Evolutionary conservation across 2,329 filamentous ascomycete species (phyloP), one percentile per base, ranked within the genome.

Genomic region (Cryphonectria naterciae): DNA sequence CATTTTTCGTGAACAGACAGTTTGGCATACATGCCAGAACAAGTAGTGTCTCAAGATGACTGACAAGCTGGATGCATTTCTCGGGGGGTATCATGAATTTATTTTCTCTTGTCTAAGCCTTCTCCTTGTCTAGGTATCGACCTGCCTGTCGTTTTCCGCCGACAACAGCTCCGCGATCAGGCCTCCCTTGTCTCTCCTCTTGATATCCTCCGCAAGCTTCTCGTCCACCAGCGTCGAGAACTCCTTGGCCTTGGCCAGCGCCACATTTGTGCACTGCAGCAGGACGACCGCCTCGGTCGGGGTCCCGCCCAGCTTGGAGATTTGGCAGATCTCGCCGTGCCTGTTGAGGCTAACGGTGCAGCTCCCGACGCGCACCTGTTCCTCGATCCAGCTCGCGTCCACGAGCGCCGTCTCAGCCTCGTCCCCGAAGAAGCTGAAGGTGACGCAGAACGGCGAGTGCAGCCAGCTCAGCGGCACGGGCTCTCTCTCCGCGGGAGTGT

Each of bases 381-480:
- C 93, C 82, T 96, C 93, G 54, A 93, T 80, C 79, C 89, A 84
- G 60, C 86, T 92, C 2, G 92, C 87, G 80, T 96, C 93, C n/a
- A 93, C 79, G 68, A 95, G 77, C 60, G 93, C 87, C 19, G 91
- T 86, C 75, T 92, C 91, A 6, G 90, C 93, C 49, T 91, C 89
- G 41, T 92, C 86, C 77, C 88, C 85, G 81, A 92, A 98, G 78
- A 94, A 95, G 76, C 90, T 93, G 81, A 97, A 97, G 0, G 94
- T 97, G 62, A 98, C 87, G 78, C 95, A 97, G 68, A 98, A 91
- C 1, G 96, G 96, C 75, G 93, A 92, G 82, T 98, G 96, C 74
- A 98, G 88, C 85, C 97, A 93, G 76, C 93, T 94, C 73, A 99
- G 85, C 63, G 94, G 91, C 62, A 98, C 93, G 0, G 95, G 95